These are phyloP conservation scores for Notholithocarpus densiflorus DNA, from an alignment of 306 rosid genomes.

Conservation along the genomic window DNA sequence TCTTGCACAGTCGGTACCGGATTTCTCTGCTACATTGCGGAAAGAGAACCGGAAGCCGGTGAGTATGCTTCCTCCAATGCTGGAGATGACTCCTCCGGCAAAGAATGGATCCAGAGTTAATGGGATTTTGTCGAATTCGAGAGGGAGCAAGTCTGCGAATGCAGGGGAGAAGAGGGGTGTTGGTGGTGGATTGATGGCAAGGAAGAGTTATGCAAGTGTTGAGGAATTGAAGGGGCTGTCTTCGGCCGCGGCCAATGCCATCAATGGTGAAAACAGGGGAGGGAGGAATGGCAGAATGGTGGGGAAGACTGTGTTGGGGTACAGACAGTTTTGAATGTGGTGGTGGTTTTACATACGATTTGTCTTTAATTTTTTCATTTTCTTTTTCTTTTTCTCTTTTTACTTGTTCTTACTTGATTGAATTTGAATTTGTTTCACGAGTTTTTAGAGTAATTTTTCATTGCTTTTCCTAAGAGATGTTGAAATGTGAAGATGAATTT, in stretches of 20 bases:
- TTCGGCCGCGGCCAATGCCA: constrained; percentile 51
- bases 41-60: constrained; percentile 75
- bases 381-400: neutral
- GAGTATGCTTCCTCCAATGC: constrained; percentile 34
- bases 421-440: constrained; percentile 10
- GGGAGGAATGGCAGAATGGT: constrained; percentile 39
- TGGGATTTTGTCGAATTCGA: constrained; percentile 48
- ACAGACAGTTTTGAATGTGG: constrained; percentile 44
- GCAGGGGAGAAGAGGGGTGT: constrained; percentile 57
- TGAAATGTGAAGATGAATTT: neutral
- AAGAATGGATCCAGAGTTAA: constrained; percentile 40
- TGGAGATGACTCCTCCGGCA: constrained; percentile 68
- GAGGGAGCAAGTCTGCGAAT: constrained; percentile 78
- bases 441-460: neutral
- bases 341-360: neutral
- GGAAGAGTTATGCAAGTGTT: constrained; percentile 78
- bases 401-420: neutral
- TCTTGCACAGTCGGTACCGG: constrained; percentile 92
- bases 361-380: neutral
- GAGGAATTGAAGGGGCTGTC: constrained; percentile 70
- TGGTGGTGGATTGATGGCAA: constrained; percentile 44
- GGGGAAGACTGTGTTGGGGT: constrained; percentile 43
- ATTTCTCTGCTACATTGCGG: constrained; percentile 64
- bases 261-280: constrained; percentile 60
- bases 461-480: neutral